Evolutionary conservation across 176 grass and related monocot genomes (phyloP).

Genomic region (Musa schizocarpa): DNA sequence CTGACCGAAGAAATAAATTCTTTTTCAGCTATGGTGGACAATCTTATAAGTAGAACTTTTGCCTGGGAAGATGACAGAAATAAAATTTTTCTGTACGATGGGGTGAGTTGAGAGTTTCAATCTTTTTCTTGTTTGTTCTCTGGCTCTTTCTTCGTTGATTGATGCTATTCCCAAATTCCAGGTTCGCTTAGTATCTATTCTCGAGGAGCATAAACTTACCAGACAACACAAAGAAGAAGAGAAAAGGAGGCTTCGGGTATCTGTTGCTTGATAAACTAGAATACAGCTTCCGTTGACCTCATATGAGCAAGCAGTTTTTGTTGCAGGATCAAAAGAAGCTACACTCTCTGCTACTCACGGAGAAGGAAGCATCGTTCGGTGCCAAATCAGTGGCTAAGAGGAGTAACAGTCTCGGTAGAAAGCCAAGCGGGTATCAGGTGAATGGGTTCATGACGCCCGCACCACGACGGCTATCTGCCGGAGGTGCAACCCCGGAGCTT

Average conservation of each 20-base stretch:
- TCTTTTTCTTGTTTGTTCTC: neutral
- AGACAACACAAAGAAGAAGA: constrained; percentile 73
- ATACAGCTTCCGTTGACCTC: neutral
- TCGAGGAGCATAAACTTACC: constrained; percentile 82
- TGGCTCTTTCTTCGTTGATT: constrained; percentile 1
- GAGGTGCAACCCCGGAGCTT: constrained; percentile 71
- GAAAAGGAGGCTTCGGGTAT: constrained; percentile 58
- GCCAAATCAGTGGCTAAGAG: constrained; percentile 56
- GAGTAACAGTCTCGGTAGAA: constrained; percentile 52
- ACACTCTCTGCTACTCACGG: constrained; percentile 62
- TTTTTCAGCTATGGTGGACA: constrained; percentile 77
- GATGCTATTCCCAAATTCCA: constrained; percentile 14
- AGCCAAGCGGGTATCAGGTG: constrained; percentile 41
- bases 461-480: constrained; percentile 50
- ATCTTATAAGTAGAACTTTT: constrained; percentile 64
- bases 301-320: constrained; percentile 5
- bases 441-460: constrained; percentile 80
- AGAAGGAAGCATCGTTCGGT: constrained; percentile 69
- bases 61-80: constrained; percentile 86
- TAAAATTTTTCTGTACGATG: constrained; percentile 83
- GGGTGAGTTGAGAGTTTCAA: constrained; percentile 38
- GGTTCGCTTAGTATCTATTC: constrained; percentile 76
- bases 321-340: constrained; percentile 91
- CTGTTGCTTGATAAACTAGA: constrained; percentile 14
- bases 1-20: neutral